Conservation (phyloP, 331 rosid genomes). For the Pyrus hybrid region DNA sequence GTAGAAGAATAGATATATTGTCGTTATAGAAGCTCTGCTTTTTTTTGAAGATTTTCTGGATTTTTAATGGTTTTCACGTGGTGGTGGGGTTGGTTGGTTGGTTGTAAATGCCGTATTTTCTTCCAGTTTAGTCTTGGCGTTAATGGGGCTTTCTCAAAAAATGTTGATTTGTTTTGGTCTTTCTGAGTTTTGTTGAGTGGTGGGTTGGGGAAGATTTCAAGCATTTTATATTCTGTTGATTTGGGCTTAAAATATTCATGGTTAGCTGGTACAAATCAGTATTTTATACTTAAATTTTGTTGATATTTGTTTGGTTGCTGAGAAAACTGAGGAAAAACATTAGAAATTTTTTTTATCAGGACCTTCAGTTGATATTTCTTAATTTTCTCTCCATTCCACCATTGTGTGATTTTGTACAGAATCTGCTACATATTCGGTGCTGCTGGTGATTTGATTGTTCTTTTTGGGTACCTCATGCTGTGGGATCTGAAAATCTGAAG, state of each 20-base stretch:
- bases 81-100: slow-evolving; percentile 7
- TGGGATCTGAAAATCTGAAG: slow-evolving; percentile 32
- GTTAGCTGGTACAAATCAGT: neutral
- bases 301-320: slow-evolving; percentile 22
- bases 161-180: neutral
- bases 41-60: neutral
- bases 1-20: neutral
- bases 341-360: slow-evolving; percentile 29
- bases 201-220: slow-evolving; percentile 10
- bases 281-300: slow-evolving; percentile 16
- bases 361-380: neutral
- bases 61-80: slow-evolving; percentile 20
- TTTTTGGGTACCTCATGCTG: slow-evolving; percentile 22
- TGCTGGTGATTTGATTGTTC: slow-evolving; percentile 31
- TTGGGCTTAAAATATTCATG: slow-evolving; percentile 22
- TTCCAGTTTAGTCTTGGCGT: neutral
- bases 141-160: neutral
- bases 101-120: neutral
- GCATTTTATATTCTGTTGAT: neutral
- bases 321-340: slow-evolving; percentile 5
- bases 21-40: neutral
- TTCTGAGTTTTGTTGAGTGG: neutral
- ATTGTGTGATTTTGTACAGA: neutral
- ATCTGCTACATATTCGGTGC: slow-evolving; percentile 3
- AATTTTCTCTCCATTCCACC: neutral